phyloP scores from a whole-genome alignment of 495 filamentous ascomycete genomes.

The Cercophora sp. region DNA sequence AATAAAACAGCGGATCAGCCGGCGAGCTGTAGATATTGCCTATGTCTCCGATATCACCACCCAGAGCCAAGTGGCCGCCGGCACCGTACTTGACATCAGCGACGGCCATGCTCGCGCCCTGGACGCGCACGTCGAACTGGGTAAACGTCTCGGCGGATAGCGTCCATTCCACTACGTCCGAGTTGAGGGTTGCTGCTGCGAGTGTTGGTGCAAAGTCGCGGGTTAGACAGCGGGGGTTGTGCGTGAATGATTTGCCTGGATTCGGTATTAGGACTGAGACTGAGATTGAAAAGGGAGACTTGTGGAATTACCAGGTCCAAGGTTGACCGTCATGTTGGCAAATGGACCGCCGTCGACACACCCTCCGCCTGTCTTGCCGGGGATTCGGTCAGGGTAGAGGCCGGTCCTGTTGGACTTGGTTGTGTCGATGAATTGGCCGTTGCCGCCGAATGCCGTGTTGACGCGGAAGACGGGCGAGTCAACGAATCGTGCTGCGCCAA shows the following conservation, averaged over 20 bases:
- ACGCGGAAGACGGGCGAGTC: conserved; percentile 16
- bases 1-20: conserved; percentile 55
- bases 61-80: conserved; percentile 10
- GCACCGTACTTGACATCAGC: conserved; percentile 1
- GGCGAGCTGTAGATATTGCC: conserved; percentile 27
- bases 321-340: conserved; percentile 11
- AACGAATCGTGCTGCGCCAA: background rate
- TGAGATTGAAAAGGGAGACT: background rate
- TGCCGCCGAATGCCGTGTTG: conserved; percentile 32
- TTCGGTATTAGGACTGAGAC: background rate
- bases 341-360: conserved; percentile 57
- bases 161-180: background rate
- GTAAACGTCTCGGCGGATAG: background rate
- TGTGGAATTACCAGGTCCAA: conserved; percentile 6
- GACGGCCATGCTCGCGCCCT: background rate
- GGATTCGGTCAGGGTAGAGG: background rate
- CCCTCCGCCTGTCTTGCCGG: conserved; percentile 43
- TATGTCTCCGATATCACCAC: conserved; percentile 3
- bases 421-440: conserved; percentile 16
- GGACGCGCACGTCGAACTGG: background rate
- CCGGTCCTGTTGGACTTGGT: background rate
- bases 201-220: conserved; percentile 13
- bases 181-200: background rate
- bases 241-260: background rate
- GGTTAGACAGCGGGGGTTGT: conserved; percentile 14